Evolutionary conservation across 768 basidiomycete species (phyloP).

Genomic region (Xanthoconium purpureum): DNA sequence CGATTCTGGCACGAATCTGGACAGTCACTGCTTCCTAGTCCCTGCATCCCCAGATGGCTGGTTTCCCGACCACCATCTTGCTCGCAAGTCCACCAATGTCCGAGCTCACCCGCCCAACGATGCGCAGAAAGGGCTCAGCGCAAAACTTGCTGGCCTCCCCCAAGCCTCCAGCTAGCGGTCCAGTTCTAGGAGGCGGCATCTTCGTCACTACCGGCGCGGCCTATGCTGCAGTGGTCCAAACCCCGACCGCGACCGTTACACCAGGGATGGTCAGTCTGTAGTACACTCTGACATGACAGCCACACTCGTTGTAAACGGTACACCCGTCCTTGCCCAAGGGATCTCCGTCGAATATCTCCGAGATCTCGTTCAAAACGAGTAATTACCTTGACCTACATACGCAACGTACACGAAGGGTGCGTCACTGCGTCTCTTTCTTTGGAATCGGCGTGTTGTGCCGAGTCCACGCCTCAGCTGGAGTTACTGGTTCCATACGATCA

Average conservation of each 20-base stretch:
- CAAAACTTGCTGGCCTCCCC: slow-evolving; percentile 80
- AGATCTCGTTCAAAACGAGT: slow-evolving; percentile 78
- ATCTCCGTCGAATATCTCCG: slow-evolving; percentile 77
- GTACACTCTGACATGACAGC: slow-evolving; percentile 50
- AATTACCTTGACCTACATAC: slow-evolving; percentile 79
- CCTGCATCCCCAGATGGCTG: slow-evolving; percentile 10
- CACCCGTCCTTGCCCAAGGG: slow-evolving; percentile 44
- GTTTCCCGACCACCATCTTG: slow-evolving; percentile 18
- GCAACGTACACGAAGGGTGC: slow-evolving; percentile 87
- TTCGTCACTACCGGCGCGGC: slow-evolving; percentile 37
- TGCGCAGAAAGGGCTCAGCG: slow-evolving; percentile 84
- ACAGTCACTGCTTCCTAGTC: neutral
- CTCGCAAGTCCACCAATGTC: slow-evolving; percentile 29
- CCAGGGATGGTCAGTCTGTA: slow-evolving; percentile 68
- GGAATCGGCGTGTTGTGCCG: neutral
- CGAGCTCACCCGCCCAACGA: slow-evolving; percentile 46
- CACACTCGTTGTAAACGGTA: slow-evolving; percentile 35
- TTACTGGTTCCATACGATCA: slow-evolving; percentile 87
- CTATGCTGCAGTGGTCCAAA: slow-evolving; percentile 36
- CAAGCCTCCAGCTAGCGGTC: slow-evolving; percentile 37
- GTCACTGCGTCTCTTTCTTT: slow-evolving; percentile 40
- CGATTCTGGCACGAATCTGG: too few species aligned
- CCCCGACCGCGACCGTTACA: slow-evolving; percentile 38
- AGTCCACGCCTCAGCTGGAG: slow-evolving; percentile 49
- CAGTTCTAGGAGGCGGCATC: slow-evolving; percentile 33